A percentile compares a stretch with the other conserved stretches of the same genome.
Evolutionary conservation across 2,329 filamentous ascomycete genomes (phyloP).

Genomic region (Cladosporium oxysporum): DNA sequence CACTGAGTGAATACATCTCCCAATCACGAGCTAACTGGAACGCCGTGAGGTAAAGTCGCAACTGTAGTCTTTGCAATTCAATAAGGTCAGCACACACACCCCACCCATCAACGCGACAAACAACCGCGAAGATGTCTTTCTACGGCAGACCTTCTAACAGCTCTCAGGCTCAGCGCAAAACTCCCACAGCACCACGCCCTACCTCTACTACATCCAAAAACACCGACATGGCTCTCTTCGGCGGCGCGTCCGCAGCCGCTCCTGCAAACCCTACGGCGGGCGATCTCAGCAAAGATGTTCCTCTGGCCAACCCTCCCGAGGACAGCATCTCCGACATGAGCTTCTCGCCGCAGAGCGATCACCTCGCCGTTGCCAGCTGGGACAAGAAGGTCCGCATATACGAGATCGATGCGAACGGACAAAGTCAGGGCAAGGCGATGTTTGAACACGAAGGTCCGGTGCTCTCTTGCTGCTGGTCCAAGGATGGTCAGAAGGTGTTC

Average conservation of each 20-base stretch:
- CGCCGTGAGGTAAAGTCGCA: background rate
- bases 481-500: conserved; percentile 88
- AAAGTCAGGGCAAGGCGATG: conserved; percentile 79
- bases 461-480: conserved; percentile 82
- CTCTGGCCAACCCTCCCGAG: conserved; percentile 74
- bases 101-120: conserved; percentile 14
- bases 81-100: conserved; percentile 5
- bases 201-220: background rate
- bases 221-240: conserved; percentile 65
- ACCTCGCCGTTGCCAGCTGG: conserved; percentile 90
- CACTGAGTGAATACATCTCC: background rate
- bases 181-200: background rate
- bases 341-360: conserved; percentile 76
- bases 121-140: conserved; percentile 15
- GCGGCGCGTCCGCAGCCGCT: conserved; percentile 52
- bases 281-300: conserved; percentile 86
- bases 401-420: conserved; percentile 76
- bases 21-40: background rate
- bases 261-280: conserved; percentile 72
- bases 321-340: conserved; percentile 87
- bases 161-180: conserved; percentile 10
- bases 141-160: conserved; percentile 6
- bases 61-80: background rate
- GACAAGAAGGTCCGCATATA: conserved; percentile 98
- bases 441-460: conserved; percentile 88